Evolutionary conservation across 441 rosid genomes (phyloP), one percentile per base, ranked within the genome.

Genomic region (Syzygium malaccense): DNA sequence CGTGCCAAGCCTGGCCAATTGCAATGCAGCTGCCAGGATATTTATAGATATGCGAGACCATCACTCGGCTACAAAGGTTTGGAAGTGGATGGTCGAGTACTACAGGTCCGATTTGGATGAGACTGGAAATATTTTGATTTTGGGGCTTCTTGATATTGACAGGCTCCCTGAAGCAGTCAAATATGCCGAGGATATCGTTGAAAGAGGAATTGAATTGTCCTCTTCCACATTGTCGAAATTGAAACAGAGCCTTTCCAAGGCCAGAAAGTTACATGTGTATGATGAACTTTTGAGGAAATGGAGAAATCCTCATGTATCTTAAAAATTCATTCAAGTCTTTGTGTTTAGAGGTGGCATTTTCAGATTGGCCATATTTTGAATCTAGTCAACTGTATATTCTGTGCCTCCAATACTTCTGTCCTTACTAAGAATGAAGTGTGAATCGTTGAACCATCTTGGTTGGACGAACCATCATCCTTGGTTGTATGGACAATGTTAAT

Each of bases 151-250:
- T 86, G 93, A 93, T 85, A 88, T 91, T 53, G 86, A 86, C 20
- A 91, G 91, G 94, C 90, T 93, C 89, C 95, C 95, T 9, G 97
- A 94, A 92, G 96, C 97, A 32, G 94, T 91, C n/a, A 94, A 94
- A 89, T 93, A 94, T 92, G 93, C 96, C 0, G 92, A 92, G 71
- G 93, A 88, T 89, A 93, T 94, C 94, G 90, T 94, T 86, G 95
- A 92, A 87, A 95, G 88, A 89, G 92, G 94, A 86, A 93, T 95
- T 89, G 91, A 89, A 86, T 53, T 95, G 90, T 79, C 87, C 33
- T 90, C 94, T 30, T 84, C 88, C 15, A 88, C 97, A 45, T 78
- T 93, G 90, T 91, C 91, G 14, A 94, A 89, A 90, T 89, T 95
- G 93, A 93, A 92, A 91, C 91, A 92, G 88, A 85, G 86, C 87